A percentile compares a stretch with the other conserved stretches of the same genome.
Conservation (phyloP, 192 early-diverging fungal species). For the Entomortierella beljakovae region DNA sequence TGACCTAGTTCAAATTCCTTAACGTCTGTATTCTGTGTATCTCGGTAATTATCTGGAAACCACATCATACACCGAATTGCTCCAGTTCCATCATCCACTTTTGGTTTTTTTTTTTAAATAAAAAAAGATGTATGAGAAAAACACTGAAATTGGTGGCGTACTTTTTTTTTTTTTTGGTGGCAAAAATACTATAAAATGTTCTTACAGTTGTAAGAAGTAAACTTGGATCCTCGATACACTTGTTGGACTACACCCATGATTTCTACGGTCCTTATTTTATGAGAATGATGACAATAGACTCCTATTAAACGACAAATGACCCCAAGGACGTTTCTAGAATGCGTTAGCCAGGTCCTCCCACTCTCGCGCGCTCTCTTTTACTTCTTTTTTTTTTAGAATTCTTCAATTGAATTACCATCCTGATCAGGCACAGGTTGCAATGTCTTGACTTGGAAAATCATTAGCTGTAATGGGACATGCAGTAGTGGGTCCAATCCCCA, state of each 20-base stretch:
- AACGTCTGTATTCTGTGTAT: conserved; percentile 8
- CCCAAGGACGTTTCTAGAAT: neutral
- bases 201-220: conserved; percentile 24
- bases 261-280: conserved; percentile 26
- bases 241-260: conserved; percentile 32
- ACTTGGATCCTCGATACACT: conserved; percentile 15
- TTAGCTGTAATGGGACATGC: conserved; percentile 39
- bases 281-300: conserved; percentile 34
- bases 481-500: conserved; percentile 52
- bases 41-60: conserved; percentile 40
- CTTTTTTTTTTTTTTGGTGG: conserved; percentile 4
- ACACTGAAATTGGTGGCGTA: conserved; percentile 13
- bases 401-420: conserved; percentile 20
- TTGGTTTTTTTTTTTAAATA: too few species aligned
- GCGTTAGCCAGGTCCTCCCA: too few species aligned
- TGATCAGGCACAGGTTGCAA: conserved; percentile 14
- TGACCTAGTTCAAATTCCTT: conserved; percentile 11
- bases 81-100: conserved; percentile 50
- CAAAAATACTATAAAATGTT: neutral
- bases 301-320: conserved; percentile 9
- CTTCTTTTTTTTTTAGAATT: too few species aligned
- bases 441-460: conserved; percentile 42
- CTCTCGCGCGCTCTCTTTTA: too few species aligned
- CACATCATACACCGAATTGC: conserved; percentile 34
- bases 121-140: neutral